These are phyloP conservation scores for Macaranga tanarius DNA, from an alignment of 441 rosid genomes.

Conservation along the genomic window DNA sequence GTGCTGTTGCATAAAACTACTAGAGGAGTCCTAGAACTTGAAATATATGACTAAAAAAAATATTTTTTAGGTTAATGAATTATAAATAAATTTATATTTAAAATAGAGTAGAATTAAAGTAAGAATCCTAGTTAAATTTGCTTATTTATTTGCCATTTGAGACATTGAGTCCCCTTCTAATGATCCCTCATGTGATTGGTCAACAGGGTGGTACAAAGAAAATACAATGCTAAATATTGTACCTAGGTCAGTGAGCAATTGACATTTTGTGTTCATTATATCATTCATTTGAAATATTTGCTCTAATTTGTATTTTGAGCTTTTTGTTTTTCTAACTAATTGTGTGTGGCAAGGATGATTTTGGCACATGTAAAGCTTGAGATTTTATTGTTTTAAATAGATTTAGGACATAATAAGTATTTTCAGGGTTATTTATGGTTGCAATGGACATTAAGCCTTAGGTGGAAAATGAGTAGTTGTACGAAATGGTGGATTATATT, in stretches of 20 bases:
- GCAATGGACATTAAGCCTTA: not conserved
- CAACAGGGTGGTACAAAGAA: not conserved
- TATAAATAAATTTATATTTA: no score
- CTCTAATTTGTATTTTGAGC: not conserved
- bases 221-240: no score
- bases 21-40: not conserved
- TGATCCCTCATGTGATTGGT: no score
- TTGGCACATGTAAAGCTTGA: no score
- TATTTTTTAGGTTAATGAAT: not conserved
- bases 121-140: not conserved
- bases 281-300: not conserved
- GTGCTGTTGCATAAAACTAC: no score
- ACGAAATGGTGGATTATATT: not conserved
- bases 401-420: not conserved
- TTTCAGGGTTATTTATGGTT: not conserved
- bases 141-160: not conserved
- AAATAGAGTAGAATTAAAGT: no score
- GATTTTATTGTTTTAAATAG: not conserved
- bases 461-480: not conserved
- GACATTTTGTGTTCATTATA: no score
- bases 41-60: not conserved
- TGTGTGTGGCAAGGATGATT: not conserved
- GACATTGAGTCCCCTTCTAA: not conserved
- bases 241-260: no score
- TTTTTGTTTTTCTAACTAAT: not conserved